A percentile compares a stretch with the other conserved stretches of the same genome.
Conservation (phyloP, 2,329 filamentous ascomycete species). For the Endoconidiophora polonica region DNA sequence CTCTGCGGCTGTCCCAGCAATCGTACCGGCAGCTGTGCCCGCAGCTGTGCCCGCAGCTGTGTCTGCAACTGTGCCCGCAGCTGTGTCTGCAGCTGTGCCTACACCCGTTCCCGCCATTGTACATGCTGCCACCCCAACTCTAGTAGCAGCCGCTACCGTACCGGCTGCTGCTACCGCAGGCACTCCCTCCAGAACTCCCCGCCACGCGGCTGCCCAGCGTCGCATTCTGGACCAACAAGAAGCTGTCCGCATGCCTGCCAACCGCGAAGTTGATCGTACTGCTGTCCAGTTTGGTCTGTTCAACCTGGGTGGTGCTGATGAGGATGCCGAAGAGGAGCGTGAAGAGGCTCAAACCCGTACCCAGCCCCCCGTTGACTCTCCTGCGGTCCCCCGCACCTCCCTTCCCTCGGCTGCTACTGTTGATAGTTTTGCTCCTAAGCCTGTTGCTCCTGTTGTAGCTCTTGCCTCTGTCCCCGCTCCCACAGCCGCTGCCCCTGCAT, state of each 20-base stretch:
- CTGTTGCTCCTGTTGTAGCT: slow-evolving; percentile 24
- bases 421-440: slow-evolving; percentile 40
- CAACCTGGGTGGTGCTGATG: slow-evolving; percentile 67
- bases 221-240: slow-evolving; percentile 89
- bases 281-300: slow-evolving; percentile 95
- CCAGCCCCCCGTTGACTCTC: slow-evolving; percentile 86
- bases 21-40: slow-evolving; percentile 49
- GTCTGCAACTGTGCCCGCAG: slow-evolving; percentile 35
- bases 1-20: slow-evolving; percentile 55
- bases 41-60: slow-evolving; percentile 50
- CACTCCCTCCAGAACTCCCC: slow-evolving; percentile 36
- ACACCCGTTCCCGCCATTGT: slow-evolving; percentile 36
- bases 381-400: slow-evolving; percentile 69
- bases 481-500: background rate
- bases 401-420: slow-evolving; percentile 56
- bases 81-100: slow-evolving; percentile 42
- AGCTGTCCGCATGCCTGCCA: slow-evolving; percentile 93
- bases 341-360: slow-evolving; percentile 91
- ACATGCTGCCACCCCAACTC: slow-evolving; percentile 45
- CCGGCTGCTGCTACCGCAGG: slow-evolving; percentile 38
- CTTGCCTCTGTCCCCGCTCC: slow-evolving; percentile 18
- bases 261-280: slow-evolving; percentile 82
- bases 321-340: slow-evolving; percentile 83
- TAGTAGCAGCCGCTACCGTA: slow-evolving; percentile 44
- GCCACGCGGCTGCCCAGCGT: slow-evolving; percentile 67